Base-by-base conservation (phyloP, 495 filamentous ascomycete species). In the Lepidopterella palustris region DNA sequence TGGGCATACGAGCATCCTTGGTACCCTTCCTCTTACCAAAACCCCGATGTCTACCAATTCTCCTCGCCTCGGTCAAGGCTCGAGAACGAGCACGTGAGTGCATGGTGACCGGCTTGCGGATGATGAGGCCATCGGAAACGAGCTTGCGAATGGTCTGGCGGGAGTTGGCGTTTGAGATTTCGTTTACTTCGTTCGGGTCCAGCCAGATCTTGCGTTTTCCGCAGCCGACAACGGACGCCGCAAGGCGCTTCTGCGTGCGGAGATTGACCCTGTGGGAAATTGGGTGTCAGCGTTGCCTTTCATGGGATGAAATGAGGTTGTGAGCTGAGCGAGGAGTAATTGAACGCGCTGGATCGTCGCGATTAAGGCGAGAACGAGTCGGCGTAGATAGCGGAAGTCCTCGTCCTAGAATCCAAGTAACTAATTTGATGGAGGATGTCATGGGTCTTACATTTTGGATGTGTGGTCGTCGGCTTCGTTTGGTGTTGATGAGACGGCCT, bases 1-100 rank as follows among this genome's bases (percentile, higher is more conserved):
- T 87, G 72, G 93, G 93, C 93, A 99, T 99, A 83, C 93, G 89
- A 76, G 93, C 92, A 76, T 99, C 90, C 77, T 90, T 89, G 75
- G 93, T 97, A 96, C 93, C 93, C 92, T 97, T 97, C 77, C 93
- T 88, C 90, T 99, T 99, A 87, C 93, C 93, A 80, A 95, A 92
- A 73, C 93, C 93, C 69, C 92, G 86, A 83, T 99, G 93, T 81
- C 93, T 84, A 69, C 93, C 93, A 73, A 90, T 88, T 66, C 92
- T 81, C 77, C 91, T 85, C 74, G 93, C 89, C 61, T 86, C 87
- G 74, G 84, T 90, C 74, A 97, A 81, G 74, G 90, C 89, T 69
- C 93, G 88, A 73, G 93, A 92, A 69, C 95, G 87, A 63, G 88
- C 84, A 76, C 95, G 89, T 66, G 95, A 97, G 87, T 99, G 93